Percentiles rank a stretch among this genome's conserved stretches.
Evolutionary conservation across 1,284 basidiomycete species (phyloP).

Genomic region (Marasmius oreades): DNA sequence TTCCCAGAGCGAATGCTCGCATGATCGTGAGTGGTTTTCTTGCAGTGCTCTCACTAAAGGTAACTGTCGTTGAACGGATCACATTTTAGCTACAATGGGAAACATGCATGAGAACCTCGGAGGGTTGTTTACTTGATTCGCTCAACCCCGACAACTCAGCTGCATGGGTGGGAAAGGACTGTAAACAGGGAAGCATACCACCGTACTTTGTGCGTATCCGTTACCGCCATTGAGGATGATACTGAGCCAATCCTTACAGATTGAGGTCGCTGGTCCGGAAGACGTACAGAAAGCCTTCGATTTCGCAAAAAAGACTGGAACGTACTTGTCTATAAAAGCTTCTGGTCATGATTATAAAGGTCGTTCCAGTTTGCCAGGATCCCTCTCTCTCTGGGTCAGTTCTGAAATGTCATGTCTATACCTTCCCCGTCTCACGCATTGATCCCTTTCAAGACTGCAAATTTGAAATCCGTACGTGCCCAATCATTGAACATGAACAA

Average conservation of each 20-base stretch:
- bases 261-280: neutral
- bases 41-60: too few relatives aligned
- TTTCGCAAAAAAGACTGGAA: conserved; percentile 21
- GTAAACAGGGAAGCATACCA: neutral
- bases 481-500: neutral
- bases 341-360: conserved; percentile 40
- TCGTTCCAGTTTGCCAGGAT: conserved; percentile 28
- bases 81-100: neutral
- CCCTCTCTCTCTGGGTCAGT: conserved; percentile 32
- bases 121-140: neutral
- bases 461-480: neutral
- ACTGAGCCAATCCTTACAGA: neutral
- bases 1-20: neutral
- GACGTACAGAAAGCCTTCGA: neutral
- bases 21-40: neutral
- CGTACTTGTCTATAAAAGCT: conserved; percentile 37
- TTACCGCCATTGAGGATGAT: neutral
- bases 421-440: neutral
- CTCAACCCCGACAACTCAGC: neutral
- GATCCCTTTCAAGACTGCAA: neutral
- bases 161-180: neutral
- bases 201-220: neutral
- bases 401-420: too few relatives aligned
- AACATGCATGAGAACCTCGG: neutral
- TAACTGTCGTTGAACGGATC: neutral